Base-by-base conservation (phyloP, 257 asterid species). In the Salvia splendens region DNA sequence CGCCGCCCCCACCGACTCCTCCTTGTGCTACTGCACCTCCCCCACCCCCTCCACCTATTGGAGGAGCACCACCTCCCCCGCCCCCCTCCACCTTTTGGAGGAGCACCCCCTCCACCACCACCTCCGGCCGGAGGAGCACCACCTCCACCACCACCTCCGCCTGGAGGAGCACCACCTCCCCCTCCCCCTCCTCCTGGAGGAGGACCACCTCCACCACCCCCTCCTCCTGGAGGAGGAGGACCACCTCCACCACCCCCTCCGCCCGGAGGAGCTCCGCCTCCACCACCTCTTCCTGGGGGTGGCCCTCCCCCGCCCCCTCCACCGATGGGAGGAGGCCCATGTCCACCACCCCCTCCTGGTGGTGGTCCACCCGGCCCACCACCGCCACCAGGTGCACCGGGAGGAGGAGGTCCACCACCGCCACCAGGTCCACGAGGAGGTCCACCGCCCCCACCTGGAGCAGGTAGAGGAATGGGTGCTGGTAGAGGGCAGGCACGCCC, bases 361-460 rank as follows among this genome's bases (percentile, higher is more conserved):
- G 69, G 77, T 0, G 67, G 72, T 42, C 32, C 71, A 20, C 83
- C 87, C 8, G 70, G 71, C 1, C 56, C 65, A 7, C 81, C 82
- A 8, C 74, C 84, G 8, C 84, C 81, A 38, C 82, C 78, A 1
- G 81, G 79, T 8, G 38, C 60, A 16, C 77, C 71, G 48, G 38
- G 82, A 58, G 38, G 82, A 58, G 38, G 82, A 2, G 78, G 82
- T 30, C 73, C 81, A 10, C 77, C 84, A 10, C 68, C 84, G 30
- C 80, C 81, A 42, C 81, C 80, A 68, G 78, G 85, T 7, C 79
- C 86, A 3, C 81, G 79, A 45, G 68, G 68, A 41, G 69, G 69
- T 14, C 85, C 82, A n/a, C 86, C 89, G 15, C 89, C 89, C 8
- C 84, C 84, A 48, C 85, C 82, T 53, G 76, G 78, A 35, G 77